Percentiles rank a stretch among this genome's conserved stretches.
Evolutionary conservation across 169 alveolate species (phyloP).

Genomic region (Eimeria mitis): DNA sequence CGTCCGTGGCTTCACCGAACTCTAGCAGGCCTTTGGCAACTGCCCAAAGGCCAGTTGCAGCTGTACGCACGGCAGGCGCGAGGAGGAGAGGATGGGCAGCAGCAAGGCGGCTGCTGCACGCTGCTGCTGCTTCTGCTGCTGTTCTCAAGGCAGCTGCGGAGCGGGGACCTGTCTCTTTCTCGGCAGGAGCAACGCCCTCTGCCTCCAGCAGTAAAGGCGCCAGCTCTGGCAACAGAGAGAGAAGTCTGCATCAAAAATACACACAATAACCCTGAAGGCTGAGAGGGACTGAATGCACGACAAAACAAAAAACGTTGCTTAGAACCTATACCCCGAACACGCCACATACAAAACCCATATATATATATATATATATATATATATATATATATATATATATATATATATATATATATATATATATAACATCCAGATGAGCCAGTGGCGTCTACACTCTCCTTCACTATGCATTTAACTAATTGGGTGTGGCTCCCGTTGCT

Average conservation of each 20-base stretch:
- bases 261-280: not conserved
- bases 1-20: not conserved
- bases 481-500: not conserved
- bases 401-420: too few species aligned
- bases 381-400: too few species aligned
- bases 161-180: not conserved
- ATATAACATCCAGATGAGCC: too few species aligned
- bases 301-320: not conserved
- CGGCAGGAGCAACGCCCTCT: not conserved
- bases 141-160: conserved; percentile 41
- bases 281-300: not conserved
- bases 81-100: conserved; percentile 35
- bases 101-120: conserved; percentile 74
- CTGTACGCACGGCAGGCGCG: conserved; percentile 41
- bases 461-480: not conserved
- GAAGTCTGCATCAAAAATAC: not conserved
- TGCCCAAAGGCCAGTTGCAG: conserved; percentile 60
- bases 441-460: not conserved
- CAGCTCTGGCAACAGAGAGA: conserved; percentile 41
- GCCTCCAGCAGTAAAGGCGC: conserved; percentile 40
- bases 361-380: too few species aligned
- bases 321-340: not conserved
- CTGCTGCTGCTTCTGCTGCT: conserved; percentile 73
- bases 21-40: conserved; percentile 56
- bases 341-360: not conserved